Evolutionary conservation across 2,329 filamentous ascomycete species (phyloP).

Genomic region (Talaromyces sp.): DNA sequence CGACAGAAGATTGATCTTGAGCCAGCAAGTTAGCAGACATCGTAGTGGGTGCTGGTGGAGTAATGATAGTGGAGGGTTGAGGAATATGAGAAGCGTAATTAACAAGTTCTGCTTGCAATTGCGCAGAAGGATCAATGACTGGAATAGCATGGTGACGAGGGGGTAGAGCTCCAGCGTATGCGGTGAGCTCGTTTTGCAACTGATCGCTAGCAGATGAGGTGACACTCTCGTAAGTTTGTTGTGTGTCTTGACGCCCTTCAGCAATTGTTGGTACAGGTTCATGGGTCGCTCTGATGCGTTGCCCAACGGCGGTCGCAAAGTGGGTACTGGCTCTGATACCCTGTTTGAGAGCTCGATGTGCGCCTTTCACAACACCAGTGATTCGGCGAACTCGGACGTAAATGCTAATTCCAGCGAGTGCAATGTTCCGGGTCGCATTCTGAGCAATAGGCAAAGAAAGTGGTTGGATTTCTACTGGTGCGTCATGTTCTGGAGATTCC

Average conservation of each 20-base stretch:
- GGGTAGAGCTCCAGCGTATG: background rate
- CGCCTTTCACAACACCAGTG: slow-evolving; percentile 2
- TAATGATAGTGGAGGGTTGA: background rate
- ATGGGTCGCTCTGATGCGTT: background rate
- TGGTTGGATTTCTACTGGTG: background rate
- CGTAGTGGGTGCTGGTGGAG: background rate
- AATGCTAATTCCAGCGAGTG: background rate
- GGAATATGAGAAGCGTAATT: background rate
- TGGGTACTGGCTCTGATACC: background rate
- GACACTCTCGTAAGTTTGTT: background rate
- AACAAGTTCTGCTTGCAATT: slow-evolving; percentile 15
- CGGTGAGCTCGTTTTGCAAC: slow-evolving; percentile 3
- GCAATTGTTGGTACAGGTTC: background rate
- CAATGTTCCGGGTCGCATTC: background rate
- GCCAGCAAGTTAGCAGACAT: slow-evolving; percentile 4
- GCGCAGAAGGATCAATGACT: slow-evolving; percentile 1
- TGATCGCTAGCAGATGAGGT: background rate
- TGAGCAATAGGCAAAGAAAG: background rate
- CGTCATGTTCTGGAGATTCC: background rate
- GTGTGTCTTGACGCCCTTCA: background rate
- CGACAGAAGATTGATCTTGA: background rate
- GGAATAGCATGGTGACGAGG: background rate
- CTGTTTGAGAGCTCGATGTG: background rate
- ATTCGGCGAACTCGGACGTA: background rate
- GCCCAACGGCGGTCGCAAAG: background rate